These are phyloP conservation scores for Hirsutella minnesotensis DNA, from an alignment of 2,329 filamentous ascomycete genomes.

Conservation along the genomic window DNA sequence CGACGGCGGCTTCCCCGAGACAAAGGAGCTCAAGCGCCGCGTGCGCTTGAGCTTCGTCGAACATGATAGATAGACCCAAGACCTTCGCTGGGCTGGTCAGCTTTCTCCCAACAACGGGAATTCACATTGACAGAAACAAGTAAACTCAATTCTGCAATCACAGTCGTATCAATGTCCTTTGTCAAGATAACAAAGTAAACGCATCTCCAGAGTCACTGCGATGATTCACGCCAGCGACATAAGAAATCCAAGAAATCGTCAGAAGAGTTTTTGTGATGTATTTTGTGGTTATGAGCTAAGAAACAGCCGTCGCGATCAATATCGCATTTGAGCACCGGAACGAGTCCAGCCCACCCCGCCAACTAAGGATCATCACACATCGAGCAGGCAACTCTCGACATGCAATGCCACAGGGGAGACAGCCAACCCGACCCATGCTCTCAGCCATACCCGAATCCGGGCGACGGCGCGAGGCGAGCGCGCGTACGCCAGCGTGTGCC, in stretches of 20 bases:
- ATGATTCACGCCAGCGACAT: too few species aligned
- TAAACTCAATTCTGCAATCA: too few species aligned
- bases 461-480: constrained; percentile 17
- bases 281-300: constrained; percentile 29
- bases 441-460: constrained; percentile 11
- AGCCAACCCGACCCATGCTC: constrained; percentile 14
- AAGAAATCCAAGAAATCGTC: too few species aligned
- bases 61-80: too few species aligned
- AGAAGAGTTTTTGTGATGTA: constrained; percentile 13
- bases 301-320: constrained; percentile 29
- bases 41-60: too few species aligned
- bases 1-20: constrained; percentile 87
- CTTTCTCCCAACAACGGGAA: too few species aligned
- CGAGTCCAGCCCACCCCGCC: constrained; percentile 11
- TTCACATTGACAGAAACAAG: too few species aligned
- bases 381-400: constrained; percentile 6
- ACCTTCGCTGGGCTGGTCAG: too few species aligned
- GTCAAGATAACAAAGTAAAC: too few species aligned
- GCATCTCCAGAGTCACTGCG: too few species aligned
- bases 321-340: constrained; percentile 26
- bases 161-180: too few species aligned
- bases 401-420: constrained; percentile 13
- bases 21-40: constrained; percentile 77
- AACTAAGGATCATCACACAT: constrained; percentile 2
- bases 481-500: constrained; percentile 2